Evolutionary conservation across 2,329 filamentous ascomycete genomes (phyloP), one percentile per base, ranked within the genome.

Genomic region (Ophiostoma populinum): DNA sequence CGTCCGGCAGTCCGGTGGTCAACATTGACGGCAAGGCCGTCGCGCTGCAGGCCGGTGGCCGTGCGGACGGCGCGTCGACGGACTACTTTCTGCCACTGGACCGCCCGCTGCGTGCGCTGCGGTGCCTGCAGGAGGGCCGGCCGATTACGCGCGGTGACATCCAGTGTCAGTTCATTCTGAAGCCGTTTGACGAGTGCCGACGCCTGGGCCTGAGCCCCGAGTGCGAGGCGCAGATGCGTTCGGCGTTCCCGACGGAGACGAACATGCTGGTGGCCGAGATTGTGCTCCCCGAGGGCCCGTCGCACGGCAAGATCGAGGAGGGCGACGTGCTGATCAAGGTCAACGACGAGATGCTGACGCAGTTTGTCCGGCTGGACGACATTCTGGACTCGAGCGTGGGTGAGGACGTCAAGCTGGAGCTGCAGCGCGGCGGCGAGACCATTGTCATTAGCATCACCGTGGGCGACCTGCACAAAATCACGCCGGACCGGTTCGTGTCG

Each of bases 251-350:
- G 1, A 79, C 81, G 47, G 90, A 94, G 58, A 95, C 85, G 17
- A 92, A 90, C 50, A 86, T 98, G 82, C 70, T 98, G 19, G 87
- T 94, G 10, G 87, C 86, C 15, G 92, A 98, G 58, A 92, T 94
- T 41, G 75, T 95, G 11, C 68, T 98, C 7, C 87, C 90, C 0
- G 74, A 86, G 46, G 92, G 90, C 0, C 92, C 90, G 17, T 90
- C 80, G 1, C 72, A 92, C 50, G 63, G 67, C 37, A 87, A 92
- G 55, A 70, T 98, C 18, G 79, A 93, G 53, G 90, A 98, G 55
- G 90, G 90, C 30, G 90, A 98, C 54, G 78, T 98, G 17, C 61
- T 98, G 43, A 64, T 95, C 48, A 85, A 92, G 55, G 81, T 95
- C 45, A 95, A 98, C 51, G 85, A 75, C 39, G 80, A 94, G 55